Evolutionary conservation across 345 rosid genomes (phyloP).

Genomic region (Arabis hirsuta): DNA sequence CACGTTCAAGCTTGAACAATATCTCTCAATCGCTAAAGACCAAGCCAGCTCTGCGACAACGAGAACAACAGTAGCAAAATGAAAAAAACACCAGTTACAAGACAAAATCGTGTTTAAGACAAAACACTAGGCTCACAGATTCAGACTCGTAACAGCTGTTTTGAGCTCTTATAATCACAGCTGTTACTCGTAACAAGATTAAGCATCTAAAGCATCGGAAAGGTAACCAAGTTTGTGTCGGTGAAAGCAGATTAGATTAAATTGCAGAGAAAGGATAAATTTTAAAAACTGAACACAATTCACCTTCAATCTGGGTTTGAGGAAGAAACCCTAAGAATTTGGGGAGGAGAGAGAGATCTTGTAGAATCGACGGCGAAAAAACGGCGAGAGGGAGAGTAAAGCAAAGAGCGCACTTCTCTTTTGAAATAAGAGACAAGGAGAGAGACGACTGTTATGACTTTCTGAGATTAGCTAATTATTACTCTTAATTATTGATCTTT

Average conservation of each 20-base stretch:
- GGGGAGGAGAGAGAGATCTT: background rate
- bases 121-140: background rate
- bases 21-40: background rate
- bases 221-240: conserved; percentile 34
- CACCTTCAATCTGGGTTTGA: conserved; percentile 25
- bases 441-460: conserved; percentile 11
- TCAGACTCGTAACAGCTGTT: conserved; percentile 4
- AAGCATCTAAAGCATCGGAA: background rate
- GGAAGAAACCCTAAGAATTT: background rate
- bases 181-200: background rate
- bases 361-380: background rate
- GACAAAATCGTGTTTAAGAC: background rate
- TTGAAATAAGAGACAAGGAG: conserved; percentile 27
- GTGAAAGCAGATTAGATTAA: conserved; percentile 30
- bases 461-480: conserved; percentile 34
- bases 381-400: conserved; percentile 3
- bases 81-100: background rate
- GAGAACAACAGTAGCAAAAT: background rate
- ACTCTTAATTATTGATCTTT: background rate
- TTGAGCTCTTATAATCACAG: background rate
- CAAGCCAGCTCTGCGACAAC: background rate
- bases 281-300: background rate
- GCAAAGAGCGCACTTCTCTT: conserved; percentile 34
- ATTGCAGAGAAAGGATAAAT: background rate
- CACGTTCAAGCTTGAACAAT: background rate